Conservation (phyloP, 495 filamentous ascomycete genomes). For the Aspergillus diversus region DNA sequence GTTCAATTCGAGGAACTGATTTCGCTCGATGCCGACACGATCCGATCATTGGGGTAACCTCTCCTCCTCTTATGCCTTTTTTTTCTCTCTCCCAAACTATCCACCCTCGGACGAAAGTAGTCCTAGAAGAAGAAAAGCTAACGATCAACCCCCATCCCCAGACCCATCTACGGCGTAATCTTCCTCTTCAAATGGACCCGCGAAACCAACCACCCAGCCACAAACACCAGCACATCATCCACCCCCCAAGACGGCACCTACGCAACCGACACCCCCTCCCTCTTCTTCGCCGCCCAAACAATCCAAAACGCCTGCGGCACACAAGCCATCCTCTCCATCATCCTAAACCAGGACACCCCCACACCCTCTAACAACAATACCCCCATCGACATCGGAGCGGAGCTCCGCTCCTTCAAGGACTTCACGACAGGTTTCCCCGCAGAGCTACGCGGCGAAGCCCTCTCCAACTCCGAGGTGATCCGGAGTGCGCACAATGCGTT, state of each 20-base stretch:
- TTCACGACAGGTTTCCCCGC: slow-evolving; percentile 88
- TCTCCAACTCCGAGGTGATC: slow-evolving; percentile 77
- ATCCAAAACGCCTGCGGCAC: slow-evolving; percentile 99
- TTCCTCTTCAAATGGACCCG: slow-evolving; percentile 99
- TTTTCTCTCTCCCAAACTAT: slow-evolving; percentile 1
- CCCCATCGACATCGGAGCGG: slow-evolving; percentile 59
- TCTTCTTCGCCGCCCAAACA: slow-evolving; percentile 97
- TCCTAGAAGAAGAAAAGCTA: slow-evolving; percentile 7
- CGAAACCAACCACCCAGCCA: slow-evolving; percentile 62
- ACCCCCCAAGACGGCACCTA: slow-evolving; percentile 53
- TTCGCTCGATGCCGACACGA: slow-evolving; percentile 78
- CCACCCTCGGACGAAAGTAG: not conserved
- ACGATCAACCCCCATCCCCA: slow-evolving; percentile 29
- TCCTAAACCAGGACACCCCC: slow-evolving; percentile 76
- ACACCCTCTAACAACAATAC: slow-evolving; percentile 21
- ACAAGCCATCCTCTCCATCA: slow-evolving; percentile 88
- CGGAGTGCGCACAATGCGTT: slow-evolving; percentile 94
- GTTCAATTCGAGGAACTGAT: slow-evolving; percentile 98
- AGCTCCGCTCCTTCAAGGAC: slow-evolving; percentile 79
- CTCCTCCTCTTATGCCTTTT: not conserved
- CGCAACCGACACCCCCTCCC: slow-evolving; percentile 51
- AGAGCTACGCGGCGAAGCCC: slow-evolving; percentile 70
- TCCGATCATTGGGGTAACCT: slow-evolving; percentile 65
- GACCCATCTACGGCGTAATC: slow-evolving; percentile 94
- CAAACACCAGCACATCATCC: slow-evolving; percentile 4